These are phyloP conservation scores for Pseudomicrostroma phylloplanum DNA, from an alignment of 1,284 basidiomycete species.

Conservation along the genomic window DNA sequence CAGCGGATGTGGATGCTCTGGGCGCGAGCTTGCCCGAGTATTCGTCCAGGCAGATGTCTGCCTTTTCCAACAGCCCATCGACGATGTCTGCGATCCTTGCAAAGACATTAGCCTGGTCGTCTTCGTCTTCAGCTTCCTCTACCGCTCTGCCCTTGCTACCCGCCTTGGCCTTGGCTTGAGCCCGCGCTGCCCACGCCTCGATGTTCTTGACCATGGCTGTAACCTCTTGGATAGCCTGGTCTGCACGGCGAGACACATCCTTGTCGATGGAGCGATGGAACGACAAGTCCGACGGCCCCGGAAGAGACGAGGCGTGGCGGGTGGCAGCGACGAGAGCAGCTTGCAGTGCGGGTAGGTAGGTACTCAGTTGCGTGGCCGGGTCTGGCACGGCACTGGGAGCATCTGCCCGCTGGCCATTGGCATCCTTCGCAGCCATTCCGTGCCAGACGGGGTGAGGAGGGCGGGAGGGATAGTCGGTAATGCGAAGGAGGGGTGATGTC, in stretches of 20 bases:
- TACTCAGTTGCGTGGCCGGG: neutral
- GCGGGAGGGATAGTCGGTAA: too few species aligned
- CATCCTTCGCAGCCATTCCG: too few species aligned
- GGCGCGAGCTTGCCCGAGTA: slow-evolving; percentile 66
- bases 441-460: too few species aligned
- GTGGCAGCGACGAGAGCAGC: slow-evolving; percentile 33
- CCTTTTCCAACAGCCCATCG: slow-evolving; percentile 76
- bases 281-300: slow-evolving; percentile 59
- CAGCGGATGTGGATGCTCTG: slow-evolving; percentile 26
- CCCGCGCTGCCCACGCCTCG: slow-evolving; percentile 17
- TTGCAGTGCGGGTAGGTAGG: slow-evolving; percentile 31
- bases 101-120: slow-evolving; percentile 56
- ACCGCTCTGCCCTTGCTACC: slow-evolving; percentile 13
- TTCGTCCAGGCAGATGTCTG: slow-evolving; percentile 75
- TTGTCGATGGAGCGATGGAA: slow-evolving; percentile 80
- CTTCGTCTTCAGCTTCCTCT: slow-evolving; percentile 37
- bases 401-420: too few species aligned
- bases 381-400: neutral
- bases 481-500: too few species aligned
- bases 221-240: slow-evolving; percentile 61
- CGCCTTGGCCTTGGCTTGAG: neutral
- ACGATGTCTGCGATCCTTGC: slow-evolving; percentile 69
- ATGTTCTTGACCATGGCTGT: slow-evolving; percentile 31
- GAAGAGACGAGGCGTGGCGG: slow-evolving; percentile 46
- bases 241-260: slow-evolving; percentile 63